phyloP scores from a whole-genome alignment of 768 basidiomycete species.

The Crucibulum laeve region DNA sequence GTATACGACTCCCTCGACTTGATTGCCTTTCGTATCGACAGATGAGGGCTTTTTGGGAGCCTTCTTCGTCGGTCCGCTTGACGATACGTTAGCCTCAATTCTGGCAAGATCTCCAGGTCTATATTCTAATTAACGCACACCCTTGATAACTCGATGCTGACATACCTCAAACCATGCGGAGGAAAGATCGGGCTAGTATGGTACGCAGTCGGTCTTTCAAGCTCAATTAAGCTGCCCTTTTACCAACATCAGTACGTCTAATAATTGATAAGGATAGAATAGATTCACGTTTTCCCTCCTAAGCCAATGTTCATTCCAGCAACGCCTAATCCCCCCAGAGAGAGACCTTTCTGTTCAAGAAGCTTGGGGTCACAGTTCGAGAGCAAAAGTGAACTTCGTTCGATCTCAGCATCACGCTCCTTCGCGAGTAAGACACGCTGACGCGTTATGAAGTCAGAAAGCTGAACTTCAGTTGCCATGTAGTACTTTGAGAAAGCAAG shows the following conservation, averaged over 20 bases:
- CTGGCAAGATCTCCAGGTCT: constrained; percentile 89
- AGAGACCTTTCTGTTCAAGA: constrained; percentile 85
- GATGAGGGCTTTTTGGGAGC: constrained; percentile 36
- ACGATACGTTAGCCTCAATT: constrained; percentile 66
- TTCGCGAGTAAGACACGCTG: constrained; percentile 61
- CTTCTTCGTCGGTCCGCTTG: constrained; percentile 33
- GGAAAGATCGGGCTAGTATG: constrained; percentile 70
- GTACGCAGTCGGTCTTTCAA: constrained; percentile 80
- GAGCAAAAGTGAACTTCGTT: constrained; percentile 71
- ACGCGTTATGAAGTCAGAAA: constrained; percentile 59
- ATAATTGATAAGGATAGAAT: background rate
- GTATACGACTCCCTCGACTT: constrained; percentile 82
- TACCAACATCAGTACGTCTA: constrained; percentile 16
- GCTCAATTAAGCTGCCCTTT: constrained; percentile 72
- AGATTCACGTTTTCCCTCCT: constrained; percentile 82
- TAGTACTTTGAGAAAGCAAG: no score
- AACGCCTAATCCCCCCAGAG: constrained; percentile 69
- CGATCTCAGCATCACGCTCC: constrained; percentile 85
- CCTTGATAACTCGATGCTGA: no score
- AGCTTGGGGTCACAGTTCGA: constrained; percentile 80
- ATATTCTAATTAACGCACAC: no score
- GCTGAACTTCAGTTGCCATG: constrained; percentile 28
- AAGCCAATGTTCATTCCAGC: constrained; percentile 76
- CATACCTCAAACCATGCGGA: constrained; percentile 79
- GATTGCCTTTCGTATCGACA: constrained; percentile 32